Conservation (phyloP, 2,329 filamentous ascomycete genomes). For the Alternaria triticimaculans region DNA sequence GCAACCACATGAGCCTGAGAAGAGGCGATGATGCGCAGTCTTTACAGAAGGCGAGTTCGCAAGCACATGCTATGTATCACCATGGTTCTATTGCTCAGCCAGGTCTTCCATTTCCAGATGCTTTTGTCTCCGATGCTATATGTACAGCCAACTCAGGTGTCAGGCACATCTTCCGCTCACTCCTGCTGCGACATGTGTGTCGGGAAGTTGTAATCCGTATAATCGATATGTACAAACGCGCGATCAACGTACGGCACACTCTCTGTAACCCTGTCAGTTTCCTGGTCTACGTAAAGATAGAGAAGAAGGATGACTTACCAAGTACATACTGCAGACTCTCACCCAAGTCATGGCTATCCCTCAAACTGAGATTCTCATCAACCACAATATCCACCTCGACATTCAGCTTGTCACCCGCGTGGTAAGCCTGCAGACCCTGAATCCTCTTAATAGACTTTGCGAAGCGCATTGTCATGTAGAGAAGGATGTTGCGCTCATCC, state of each 20-base stretch:
- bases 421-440: slow-evolving; percentile 83
- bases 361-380: slow-evolving; percentile 74
- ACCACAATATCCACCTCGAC: slow-evolving; percentile 85
- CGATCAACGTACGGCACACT: slow-evolving; percentile 76
- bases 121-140: background rate
- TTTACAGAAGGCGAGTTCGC: too few species aligned
- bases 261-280: slow-evolving; percentile 50
- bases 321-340: slow-evolving; percentile 84
- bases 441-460: slow-evolving; percentile 86
- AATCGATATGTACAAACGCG: slow-evolving; percentile 62
- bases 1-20: too few species aligned
- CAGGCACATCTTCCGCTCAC: slow-evolving; percentile 12
- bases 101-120: background rate
- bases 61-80: too few species aligned
- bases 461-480: slow-evolving; percentile 94
- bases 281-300: too few species aligned
- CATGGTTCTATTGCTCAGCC: too few species aligned
- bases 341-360: slow-evolving; percentile 81
- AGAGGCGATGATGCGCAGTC: too few species aligned
- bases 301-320: slow-evolving; percentile 45
- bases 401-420: slow-evolving; percentile 83
- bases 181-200: slow-evolving; percentile 59
- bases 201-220: slow-evolving; percentile 58
- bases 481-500: slow-evolving; percentile 81
- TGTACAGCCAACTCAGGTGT: background rate